phyloP scores from a whole-genome alignment of 176 grass and related monocot genomes.

The Saccharum officinarum region DNA sequence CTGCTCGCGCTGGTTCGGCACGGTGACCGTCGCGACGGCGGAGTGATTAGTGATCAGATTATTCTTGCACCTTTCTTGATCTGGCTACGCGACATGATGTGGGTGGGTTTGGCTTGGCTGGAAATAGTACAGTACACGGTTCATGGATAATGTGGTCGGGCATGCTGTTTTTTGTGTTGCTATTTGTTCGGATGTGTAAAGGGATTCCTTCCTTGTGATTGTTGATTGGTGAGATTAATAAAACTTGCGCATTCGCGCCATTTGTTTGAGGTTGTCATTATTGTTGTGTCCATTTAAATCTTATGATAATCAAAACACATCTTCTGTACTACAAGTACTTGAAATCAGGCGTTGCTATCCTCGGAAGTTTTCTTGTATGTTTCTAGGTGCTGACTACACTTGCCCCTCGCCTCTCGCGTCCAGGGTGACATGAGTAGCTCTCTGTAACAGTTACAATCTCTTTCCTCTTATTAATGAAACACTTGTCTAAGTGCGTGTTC shows the following conservation, averaged over 20 bases:
- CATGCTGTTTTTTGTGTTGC: neutral
- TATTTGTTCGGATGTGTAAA: neutral
- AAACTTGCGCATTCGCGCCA: neutral
- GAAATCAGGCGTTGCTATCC: too few relatives aligned
- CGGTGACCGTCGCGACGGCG: neutral
- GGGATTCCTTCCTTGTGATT: neutral
- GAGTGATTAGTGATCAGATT: neutral
- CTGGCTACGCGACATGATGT: neutral
- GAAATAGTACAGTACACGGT: neutral
- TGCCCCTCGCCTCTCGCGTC: too few relatives aligned
- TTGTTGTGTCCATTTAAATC: neutral
- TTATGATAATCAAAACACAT: neutral
- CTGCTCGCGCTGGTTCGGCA: neutral
- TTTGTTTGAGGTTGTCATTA: neutral
- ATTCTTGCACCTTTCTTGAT: neutral
- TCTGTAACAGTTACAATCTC: too few relatives aligned
- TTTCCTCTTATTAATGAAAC: too few relatives aligned
- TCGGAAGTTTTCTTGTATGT: too few relatives aligned
- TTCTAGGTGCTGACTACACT: too few relatives aligned
- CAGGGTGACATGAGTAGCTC: too few relatives aligned
- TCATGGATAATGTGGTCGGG: neutral
- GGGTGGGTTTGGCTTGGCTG: neutral
- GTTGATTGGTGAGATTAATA: neutral
- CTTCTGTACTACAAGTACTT: too few relatives aligned
- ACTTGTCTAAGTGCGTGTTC: too few relatives aligned